Base-by-base conservation (phyloP, 2,329 filamentous ascomycete species). In the Trichoderma breve region DNA sequence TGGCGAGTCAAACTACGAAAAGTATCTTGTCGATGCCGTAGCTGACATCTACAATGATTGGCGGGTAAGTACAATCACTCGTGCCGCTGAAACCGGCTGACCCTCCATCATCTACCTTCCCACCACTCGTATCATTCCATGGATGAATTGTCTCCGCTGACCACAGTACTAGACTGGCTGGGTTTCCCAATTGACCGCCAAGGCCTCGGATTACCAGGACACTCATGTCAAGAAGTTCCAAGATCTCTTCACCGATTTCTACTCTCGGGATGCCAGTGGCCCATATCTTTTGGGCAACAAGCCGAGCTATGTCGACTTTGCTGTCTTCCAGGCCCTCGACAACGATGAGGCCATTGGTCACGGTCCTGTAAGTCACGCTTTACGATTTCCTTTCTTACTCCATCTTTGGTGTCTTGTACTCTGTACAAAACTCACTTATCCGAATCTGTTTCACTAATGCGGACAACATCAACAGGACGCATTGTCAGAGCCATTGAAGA, bases 41-140 rank as follows among this genome's bases (percentile, higher is more conserved):
- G 73, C 81, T 1, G 82, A 83, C 36, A 73, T 83, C 7, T 83
- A 83, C 43, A 77, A 81, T 14, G 82, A 83, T 43, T 83, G 82
- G 82, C 77, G 82, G 57, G 82, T 82, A 73, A 76, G 80, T 75
- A 3, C 47, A 36, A 21, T 24, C 30, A 28, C 6, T 28, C 8
- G 28, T 63, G 24, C 60, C 14, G 39, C 11, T 28, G 7, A 47
- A 39, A 18, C 60, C 14, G 39, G 60, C 60, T 63, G 9, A n/a
- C 15, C 30, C 11, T 34, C 12, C 30, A 26, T 18, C 9, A 14
- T 43, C 39, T 14, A 12, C 18, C 11, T 36, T 36, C 34, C 34
- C 34, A 36, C 34, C 62, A 24, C n/a, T 47, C 6, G 6, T 43
- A n/a, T 24, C 4, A 18, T 43, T 26, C 18, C 15, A n/a, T 30